These are phyloP conservation scores for Apiotrichum sp. DNA, from an alignment of 1,284 basidiomycete genomes.

Conservation along the genomic window DNA sequence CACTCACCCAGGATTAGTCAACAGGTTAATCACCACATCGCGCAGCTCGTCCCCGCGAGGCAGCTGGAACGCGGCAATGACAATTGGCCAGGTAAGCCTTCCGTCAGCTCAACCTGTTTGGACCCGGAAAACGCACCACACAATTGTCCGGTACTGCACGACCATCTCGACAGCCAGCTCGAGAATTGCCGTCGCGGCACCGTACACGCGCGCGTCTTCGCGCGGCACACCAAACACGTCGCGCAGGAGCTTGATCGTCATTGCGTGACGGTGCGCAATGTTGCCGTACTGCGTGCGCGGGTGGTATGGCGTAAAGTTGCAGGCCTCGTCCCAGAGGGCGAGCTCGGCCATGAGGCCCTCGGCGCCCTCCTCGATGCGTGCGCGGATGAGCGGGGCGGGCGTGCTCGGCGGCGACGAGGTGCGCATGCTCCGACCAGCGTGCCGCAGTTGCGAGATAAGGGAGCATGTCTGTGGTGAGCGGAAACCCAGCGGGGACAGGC, in stretches of 20 bases:
- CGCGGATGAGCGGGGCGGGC: neutral
- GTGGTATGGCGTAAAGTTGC: constrained; percentile 32
- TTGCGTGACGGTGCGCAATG: constrained; percentile 34
- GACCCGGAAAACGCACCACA: constrained; percentile 17
- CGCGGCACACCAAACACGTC: constrained; percentile 29
- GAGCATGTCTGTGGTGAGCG: constrained; percentile 20
- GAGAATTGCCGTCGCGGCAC: constrained; percentile 26
- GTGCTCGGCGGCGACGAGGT: neutral
- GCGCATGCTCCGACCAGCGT: neutral
- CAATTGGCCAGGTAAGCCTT: constrained; percentile 40
- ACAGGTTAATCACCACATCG: constrained; percentile 21
- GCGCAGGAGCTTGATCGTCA: constrained; percentile 27
- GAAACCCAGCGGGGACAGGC: neutral
- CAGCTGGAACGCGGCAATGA: constrained; percentile 37
- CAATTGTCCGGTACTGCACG: constrained; percentile 27
- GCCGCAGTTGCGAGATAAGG: constrained; percentile 18
- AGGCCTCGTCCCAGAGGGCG: constrained; percentile 31
- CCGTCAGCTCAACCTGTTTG: neutral
- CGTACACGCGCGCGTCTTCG: constrained; percentile 25
- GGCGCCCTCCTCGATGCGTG: constrained; percentile 13
- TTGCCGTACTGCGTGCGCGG: constrained; percentile 39
- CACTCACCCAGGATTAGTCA: constrained; percentile 31
- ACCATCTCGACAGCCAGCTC: constrained; percentile 34
- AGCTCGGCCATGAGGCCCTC: constrained; percentile 33
- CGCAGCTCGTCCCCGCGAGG: constrained; percentile 23